These are phyloP conservation scores for Cyberlindnera misumaiensis DNA, from an alignment of 805 yeast species.

Conservation along the genomic window DNA sequence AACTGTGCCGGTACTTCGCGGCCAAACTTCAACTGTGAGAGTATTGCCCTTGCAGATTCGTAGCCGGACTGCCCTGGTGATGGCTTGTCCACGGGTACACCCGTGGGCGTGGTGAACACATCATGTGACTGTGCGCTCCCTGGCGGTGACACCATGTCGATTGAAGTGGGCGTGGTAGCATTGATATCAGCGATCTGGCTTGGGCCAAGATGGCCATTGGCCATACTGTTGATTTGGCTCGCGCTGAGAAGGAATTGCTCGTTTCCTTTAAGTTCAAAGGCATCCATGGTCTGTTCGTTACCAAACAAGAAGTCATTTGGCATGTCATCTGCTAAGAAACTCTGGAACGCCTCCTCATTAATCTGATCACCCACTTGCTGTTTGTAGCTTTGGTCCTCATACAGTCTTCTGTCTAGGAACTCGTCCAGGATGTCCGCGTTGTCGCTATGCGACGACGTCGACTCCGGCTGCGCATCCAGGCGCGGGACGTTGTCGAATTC, in stretches of 20 bases:
- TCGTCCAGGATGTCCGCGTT: conserved; percentile 45
- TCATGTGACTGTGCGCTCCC: conserved; percentile 6
- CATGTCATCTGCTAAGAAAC: conserved; percentile 21
- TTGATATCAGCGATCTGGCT: background rate
- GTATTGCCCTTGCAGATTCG: conserved; percentile 19
- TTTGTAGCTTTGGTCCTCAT: conserved; percentile 16
- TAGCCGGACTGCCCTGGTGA: conserved; percentile 3
- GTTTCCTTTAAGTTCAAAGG: background rate
- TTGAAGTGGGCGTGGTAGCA: conserved; percentile 14
- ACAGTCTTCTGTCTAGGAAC: conserved; percentile 22
- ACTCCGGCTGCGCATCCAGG: conserved; percentile 2
- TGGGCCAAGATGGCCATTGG: background rate
- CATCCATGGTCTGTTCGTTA: background rate
- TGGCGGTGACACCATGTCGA: conserved; percentile 4
- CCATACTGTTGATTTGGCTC: background rate
- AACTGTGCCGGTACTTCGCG: conserved; percentile 18
- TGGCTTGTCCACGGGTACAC: conserved; percentile 4
- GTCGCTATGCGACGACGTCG: conserved; percentile 1
- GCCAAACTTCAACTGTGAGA: conserved; percentile 23
- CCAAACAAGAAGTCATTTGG: conserved; percentile 16
- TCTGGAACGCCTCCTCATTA: conserved; percentile 19
- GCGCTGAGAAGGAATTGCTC: background rate
- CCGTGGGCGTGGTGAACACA: conserved; percentile 13
- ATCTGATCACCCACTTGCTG: background rate
- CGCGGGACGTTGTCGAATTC: conserved; percentile 18